These are phyloP conservation scores for Aspergillus sp. DNA, from an alignment of 2,329 filamentous ascomycete genomes.

Conservation along the genomic window DNA sequence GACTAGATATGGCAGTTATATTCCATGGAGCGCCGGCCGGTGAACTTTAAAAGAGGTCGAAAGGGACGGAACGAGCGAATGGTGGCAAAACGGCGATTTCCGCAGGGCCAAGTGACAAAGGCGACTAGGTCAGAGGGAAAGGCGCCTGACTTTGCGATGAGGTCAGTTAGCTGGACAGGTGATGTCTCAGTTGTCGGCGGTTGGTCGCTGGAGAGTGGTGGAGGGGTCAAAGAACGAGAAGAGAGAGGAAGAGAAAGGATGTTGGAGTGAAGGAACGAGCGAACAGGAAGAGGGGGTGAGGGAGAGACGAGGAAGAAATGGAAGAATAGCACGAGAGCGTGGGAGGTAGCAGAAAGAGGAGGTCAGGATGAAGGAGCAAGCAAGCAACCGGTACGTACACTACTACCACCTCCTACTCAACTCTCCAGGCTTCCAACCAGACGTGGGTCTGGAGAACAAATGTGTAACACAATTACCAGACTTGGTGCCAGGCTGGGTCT, in stretches of 20 bases:
- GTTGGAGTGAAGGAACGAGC: background rate
- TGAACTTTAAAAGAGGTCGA: background rate
- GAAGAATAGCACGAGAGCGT: background rate
- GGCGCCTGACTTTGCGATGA: conserved; percentile 14
- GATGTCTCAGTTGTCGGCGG: conserved; percentile 11
- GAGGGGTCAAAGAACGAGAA: conserved; percentile 1
- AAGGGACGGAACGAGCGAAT: conserved; percentile 6
- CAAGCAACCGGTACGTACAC: background rate
- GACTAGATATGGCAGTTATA: conserved; percentile 11
- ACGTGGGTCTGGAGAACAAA: background rate
- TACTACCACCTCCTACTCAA: background rate
- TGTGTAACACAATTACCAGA: background rate
- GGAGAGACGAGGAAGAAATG: background rate
- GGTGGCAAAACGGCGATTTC: background rate
- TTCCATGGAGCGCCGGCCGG: conserved; percentile 12
- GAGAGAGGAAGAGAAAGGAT: background rate
- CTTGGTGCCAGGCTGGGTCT: background rate
- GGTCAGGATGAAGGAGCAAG: background rate
- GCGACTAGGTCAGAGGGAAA: conserved; percentile 9
- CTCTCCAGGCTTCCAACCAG: background rate
- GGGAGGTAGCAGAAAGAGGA: background rate
- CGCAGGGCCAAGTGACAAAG: background rate
- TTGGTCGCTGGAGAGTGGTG: conserved; percentile 4
- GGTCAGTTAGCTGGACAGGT: conserved; percentile 9
- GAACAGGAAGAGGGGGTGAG: background rate